A percentile compares a stretch with the other conserved stretches of the same genome.
Conservation (phyloP, 2,329 filamentous ascomycete species). For the Penicillium sclerotiorum region DNA sequence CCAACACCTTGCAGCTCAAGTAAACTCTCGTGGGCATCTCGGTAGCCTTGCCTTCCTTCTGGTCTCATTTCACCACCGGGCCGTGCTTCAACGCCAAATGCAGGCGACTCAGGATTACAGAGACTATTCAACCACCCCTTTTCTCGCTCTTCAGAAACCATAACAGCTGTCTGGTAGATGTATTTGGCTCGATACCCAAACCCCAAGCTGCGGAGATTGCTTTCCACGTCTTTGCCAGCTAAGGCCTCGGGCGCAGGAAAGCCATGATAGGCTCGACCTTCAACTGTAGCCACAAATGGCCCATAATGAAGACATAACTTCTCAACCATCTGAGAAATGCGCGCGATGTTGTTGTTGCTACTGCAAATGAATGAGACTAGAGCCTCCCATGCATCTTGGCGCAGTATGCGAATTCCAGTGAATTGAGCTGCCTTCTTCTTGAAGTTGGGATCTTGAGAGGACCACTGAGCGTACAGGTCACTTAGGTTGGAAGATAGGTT, state of each 20-base stretch:
- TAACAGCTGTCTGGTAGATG: constrained; percentile 79
- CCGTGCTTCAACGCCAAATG: constrained; percentile 53
- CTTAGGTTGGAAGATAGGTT: constrained; percentile 78
- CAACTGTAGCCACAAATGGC: constrained; percentile 70
- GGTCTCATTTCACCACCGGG: constrained; percentile 53
- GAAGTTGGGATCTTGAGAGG: constrained; percentile 81
- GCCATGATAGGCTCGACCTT: constrained; percentile 75
- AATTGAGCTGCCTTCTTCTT: constrained; percentile 83
- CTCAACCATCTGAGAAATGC: constrained; percentile 95
- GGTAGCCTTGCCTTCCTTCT: constrained; percentile 67
- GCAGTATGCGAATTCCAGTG: constrained; percentile 85
- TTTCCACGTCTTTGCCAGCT: constrained; percentile 74
- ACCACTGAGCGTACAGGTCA: constrained; percentile 84
- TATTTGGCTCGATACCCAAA: constrained; percentile 97
- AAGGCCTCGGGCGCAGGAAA: constrained; percentile 79
- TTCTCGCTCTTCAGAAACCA: constrained; percentile 69
- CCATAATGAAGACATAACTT: constrained; percentile 90
- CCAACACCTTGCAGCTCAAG: constrained; percentile 84
- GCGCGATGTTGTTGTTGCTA: constrained; percentile 95
- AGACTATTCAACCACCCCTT: constrained; percentile 75
- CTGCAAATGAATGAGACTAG: constrained; percentile 95
- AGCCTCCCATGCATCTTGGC: constrained; percentile 95
- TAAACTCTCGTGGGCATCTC: constrained; percentile 76
- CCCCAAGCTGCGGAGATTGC: constrained; percentile 76
- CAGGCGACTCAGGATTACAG: constrained; percentile 73